A percentile compares a stretch with the other conserved stretches of the same genome.
Conservation (phyloP, 2,329 filamentous ascomycete species). For the Fusarium compactum region DNA sequence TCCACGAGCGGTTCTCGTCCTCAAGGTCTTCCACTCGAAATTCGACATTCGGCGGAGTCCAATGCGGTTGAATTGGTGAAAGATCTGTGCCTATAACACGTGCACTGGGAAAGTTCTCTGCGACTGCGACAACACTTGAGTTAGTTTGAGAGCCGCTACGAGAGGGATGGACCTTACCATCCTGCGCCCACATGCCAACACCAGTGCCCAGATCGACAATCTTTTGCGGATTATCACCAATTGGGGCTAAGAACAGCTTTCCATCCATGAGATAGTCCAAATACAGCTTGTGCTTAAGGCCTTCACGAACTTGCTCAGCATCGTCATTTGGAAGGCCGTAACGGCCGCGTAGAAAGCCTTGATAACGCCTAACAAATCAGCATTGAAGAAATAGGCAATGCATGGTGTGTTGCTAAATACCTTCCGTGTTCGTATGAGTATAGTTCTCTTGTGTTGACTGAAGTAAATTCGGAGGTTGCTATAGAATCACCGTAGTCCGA, state of each 20-base stretch:
- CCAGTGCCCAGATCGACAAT: constrained; percentile 65
- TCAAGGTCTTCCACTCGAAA: constrained; percentile 59
- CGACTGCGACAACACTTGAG: constrained; percentile 52
- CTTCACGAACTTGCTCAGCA: constrained; percentile 62
- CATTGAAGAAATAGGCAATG: neutral
- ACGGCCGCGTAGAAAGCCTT: constrained; percentile 59
- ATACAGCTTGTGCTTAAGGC: constrained; percentile 61
- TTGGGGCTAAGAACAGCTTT: constrained; percentile 58
- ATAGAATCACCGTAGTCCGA: constrained; percentile 57
- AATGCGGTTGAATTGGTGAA: constrained; percentile 58
- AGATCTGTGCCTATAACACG: constrained; percentile 60
- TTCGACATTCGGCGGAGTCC: constrained; percentile 68
- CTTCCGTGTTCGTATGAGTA: constrained; percentile 56
- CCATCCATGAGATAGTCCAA: constrained; percentile 62
- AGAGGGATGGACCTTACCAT: constrained; percentile 52
- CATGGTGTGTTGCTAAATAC: constrained; percentile 37
- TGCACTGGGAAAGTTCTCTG: constrained; percentile 59
- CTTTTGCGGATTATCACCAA: constrained; percentile 60
- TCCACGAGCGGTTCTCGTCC: constrained; percentile 53
- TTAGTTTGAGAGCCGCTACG: neutral
- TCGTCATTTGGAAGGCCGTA: constrained; percentile 68
- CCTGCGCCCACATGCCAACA: constrained; percentile 68
- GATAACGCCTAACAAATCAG: constrained; percentile 58
- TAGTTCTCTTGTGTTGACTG: constrained; percentile 51
- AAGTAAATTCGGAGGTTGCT: constrained; percentile 56